A percentile compares a stretch with the other conserved stretches of the same genome.
Conservation (phyloP, 2,329 filamentous ascomycete species). For the Penicillium sp. region DNA sequence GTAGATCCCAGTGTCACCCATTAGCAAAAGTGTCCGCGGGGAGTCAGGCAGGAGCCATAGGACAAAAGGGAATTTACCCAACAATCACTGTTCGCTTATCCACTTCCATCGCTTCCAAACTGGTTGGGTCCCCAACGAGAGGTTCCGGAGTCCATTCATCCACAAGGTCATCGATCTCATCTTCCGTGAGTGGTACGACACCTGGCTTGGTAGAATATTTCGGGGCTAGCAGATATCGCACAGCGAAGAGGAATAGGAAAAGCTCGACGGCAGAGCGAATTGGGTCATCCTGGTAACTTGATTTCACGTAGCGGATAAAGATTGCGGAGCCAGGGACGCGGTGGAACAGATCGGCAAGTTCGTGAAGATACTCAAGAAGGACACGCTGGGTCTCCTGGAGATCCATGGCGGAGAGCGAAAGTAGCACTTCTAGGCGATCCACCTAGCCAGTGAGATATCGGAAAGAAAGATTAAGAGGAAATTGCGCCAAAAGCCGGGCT, state of each 20-base stretch:
- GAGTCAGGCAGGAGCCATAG: neutral
- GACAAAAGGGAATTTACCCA: slow-evolving; percentile 55
- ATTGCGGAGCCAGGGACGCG: slow-evolving; percentile 92
- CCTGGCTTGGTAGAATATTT: slow-evolving; percentile 92
- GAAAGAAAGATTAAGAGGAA: too few species aligned
- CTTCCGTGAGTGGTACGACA: slow-evolving; percentile 82
- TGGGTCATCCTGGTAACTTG: slow-evolving; percentile 96
- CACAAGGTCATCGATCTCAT: slow-evolving; percentile 95
- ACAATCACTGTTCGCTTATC: slow-evolving; percentile 84
- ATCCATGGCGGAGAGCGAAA: slow-evolving; percentile 47
- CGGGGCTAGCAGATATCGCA: slow-evolving; percentile 85
- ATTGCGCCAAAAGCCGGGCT: neutral
- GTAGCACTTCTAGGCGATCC: slow-evolving; percentile 10
- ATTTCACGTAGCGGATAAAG: slow-evolving; percentile 89
- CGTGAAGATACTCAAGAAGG: slow-evolving; percentile 53
- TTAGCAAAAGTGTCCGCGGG: slow-evolving; percentile 11
- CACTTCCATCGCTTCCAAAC: slow-evolving; percentile 73
- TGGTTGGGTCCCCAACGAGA: slow-evolving; percentile 68
- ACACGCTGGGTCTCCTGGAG: slow-evolving; percentile 54
- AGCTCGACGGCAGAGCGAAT: slow-evolving; percentile 90
- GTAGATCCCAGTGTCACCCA: slow-evolving; percentile 12
- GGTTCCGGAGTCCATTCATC: slow-evolving; percentile 97
- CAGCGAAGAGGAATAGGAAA: slow-evolving; percentile 89
- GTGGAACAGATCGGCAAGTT: slow-evolving; percentile 67
- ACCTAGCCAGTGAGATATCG: neutral